Conservation (phyloP, 495 filamentous ascomycete genomes). For the Aspergillus sparsus region DNA sequence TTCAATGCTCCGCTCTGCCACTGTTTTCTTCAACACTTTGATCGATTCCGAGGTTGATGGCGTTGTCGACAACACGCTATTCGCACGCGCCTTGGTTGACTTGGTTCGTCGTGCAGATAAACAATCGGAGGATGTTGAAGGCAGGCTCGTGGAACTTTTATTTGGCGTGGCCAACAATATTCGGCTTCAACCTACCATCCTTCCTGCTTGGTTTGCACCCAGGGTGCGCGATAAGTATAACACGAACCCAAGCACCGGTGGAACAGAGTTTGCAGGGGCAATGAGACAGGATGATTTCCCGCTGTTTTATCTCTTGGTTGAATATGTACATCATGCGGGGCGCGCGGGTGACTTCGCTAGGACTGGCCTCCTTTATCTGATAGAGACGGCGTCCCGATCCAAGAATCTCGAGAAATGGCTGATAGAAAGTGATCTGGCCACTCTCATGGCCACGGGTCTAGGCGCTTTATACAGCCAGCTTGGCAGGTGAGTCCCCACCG, state of each 20-base stretch:
- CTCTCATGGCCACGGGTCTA: slow-evolving; percentile 92
- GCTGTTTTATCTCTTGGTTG: slow-evolving; percentile 89
- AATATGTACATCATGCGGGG: slow-evolving; percentile 93
- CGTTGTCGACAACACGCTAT: slow-evolving; percentile 79
- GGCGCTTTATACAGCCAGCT: slow-evolving; percentile 96
- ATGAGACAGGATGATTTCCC: slow-evolving; percentile 94
- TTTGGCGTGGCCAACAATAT: slow-evolving; percentile 97
- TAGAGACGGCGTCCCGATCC: slow-evolving; percentile 86
- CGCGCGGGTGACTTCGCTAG: slow-evolving; percentile 95
- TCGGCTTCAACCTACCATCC: slow-evolving; percentile 76
- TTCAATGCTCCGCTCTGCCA: slow-evolving; percentile 75
- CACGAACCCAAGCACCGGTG: slow-evolving; percentile 49
- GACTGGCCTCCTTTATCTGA: slow-evolving; percentile 91
- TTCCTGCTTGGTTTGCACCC: slow-evolving; percentile 81
- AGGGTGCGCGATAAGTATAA: slow-evolving; percentile 41
- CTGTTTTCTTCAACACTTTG: slow-evolving; percentile 80
- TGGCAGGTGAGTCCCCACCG: slow-evolving; percentile 58
- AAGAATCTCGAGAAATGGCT: slow-evolving; percentile 88
- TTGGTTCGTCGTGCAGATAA: slow-evolving; percentile 62
- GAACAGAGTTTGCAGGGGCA: slow-evolving; percentile 72
- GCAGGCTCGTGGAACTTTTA: slow-evolving; percentile 81
- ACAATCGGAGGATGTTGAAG: slow-evolving; percentile 73
- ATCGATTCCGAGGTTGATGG: slow-evolving; percentile 96
- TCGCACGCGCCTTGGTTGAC: slow-evolving; percentile 80
- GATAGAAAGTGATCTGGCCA: slow-evolving; percentile 93